Conservation (phyloP, 306 rosid species). For the Lagenaria siceraria region DNA sequence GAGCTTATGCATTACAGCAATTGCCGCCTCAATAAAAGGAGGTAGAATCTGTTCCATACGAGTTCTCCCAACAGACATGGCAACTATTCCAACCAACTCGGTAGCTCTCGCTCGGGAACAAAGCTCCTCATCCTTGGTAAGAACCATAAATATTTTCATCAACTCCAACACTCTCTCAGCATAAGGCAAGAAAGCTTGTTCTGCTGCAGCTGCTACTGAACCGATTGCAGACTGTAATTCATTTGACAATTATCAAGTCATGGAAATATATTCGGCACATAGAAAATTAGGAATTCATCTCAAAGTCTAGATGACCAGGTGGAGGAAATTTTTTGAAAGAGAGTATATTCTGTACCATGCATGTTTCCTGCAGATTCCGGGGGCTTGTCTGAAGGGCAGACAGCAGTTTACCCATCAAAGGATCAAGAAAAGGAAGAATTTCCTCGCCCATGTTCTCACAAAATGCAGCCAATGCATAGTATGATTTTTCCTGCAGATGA, state of each 20-base stretch:
- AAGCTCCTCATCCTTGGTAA: slow-evolving; percentile 84
- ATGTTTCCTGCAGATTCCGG: slow-evolving; percentile 86
- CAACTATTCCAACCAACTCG: slow-evolving; percentile 95
- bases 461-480: slow-evolving; percentile 98
- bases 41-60: slow-evolving; percentile 90
- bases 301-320: not conserved
- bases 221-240: slow-evolving; percentile 91
- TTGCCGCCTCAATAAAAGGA: slow-evolving; percentile 88
- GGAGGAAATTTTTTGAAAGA: not conserved
- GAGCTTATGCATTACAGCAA: slow-evolving; percentile 47
- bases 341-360: slow-evolving; percentile 55
- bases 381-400: slow-evolving; percentile 78
- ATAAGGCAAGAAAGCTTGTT: slow-evolving; percentile 87
- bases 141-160: slow-evolving; percentile 89
- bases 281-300: not conserved
- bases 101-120: slow-evolving; percentile 95
- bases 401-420: slow-evolving; percentile 78
- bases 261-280: not conserved
- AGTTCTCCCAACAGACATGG: slow-evolving; percentile 83
- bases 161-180: slow-evolving; percentile 93
- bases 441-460: slow-evolving; percentile 98
- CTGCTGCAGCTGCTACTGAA: slow-evolving; percentile 94
- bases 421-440: slow-evolving; percentile 90
- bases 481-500: slow-evolving; percentile 77
- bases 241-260: not conserved